These are phyloP conservation scores for Lyophyllum shimeji DNA, from an alignment of 768 basidiomycete species.

Conservation along the genomic window DNA sequence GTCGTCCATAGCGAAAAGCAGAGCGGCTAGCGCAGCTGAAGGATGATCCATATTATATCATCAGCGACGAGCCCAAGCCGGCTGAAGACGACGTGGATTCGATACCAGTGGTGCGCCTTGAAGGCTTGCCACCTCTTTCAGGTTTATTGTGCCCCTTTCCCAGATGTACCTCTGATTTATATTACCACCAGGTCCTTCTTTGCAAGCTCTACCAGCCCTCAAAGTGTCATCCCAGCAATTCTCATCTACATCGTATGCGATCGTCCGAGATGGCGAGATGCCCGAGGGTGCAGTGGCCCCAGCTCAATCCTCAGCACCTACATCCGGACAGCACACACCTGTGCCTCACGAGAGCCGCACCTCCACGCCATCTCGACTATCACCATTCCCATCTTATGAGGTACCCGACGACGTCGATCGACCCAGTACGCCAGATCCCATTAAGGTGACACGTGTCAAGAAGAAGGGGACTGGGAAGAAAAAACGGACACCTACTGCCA, in stretches of 20 bases:
- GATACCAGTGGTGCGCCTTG: slow-evolving; percentile 87
- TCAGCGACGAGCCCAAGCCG: slow-evolving; percentile 52
- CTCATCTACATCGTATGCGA: slow-evolving; percentile 49
- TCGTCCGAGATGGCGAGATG: slow-evolving; percentile 87
- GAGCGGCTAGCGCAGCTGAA: slow-evolving; percentile 74
- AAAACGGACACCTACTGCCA: slow-evolving; percentile 54
- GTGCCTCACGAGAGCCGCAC: slow-evolving; percentile 14
- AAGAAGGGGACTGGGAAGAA: slow-evolving; percentile 66
- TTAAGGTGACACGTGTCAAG: slow-evolving; percentile 74
- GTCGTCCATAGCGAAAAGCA: slow-evolving; percentile 56
- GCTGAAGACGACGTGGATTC: slow-evolving; percentile 72
- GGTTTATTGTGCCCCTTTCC: slow-evolving; percentile 18
- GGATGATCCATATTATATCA: slow-evolving; percentile 92
- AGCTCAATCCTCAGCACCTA: slow-evolving; percentile 25
- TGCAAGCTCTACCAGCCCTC: slow-evolving; percentile 45
- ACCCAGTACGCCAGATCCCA: slow-evolving; percentile 62
- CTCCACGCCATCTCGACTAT: slow-evolving; percentile 35
- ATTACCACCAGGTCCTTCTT: slow-evolving; percentile 23
- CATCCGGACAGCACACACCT: slow-evolving; percentile 21
- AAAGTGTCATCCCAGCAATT: slow-evolving; percentile 38
- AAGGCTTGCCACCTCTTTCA: slow-evolving; percentile 61
- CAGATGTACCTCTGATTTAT: not conserved
- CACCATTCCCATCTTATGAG: slow-evolving; percentile 55
- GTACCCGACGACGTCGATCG: slow-evolving; percentile 43
- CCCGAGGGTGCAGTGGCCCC: slow-evolving; percentile 51